Evolutionary conservation across 805 yeast species (phyloP), one percentile per base, ranked within the genome.

Genomic region (Pichia sporocuriosa): DNA sequence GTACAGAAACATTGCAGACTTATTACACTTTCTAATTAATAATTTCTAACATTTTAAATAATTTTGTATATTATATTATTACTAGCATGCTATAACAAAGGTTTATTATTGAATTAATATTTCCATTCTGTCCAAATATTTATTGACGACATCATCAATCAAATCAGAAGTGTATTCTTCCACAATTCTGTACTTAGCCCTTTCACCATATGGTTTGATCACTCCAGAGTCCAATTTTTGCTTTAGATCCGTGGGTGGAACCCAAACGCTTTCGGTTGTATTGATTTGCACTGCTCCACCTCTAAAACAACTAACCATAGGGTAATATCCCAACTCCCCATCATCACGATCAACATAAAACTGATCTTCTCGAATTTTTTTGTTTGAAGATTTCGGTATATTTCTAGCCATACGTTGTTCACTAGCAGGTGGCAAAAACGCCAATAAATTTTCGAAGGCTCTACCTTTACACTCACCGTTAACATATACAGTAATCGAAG

Each of bases 311-410:
- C 95, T 84, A 26, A 86, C 70, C 66, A 88, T 85, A 1, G 98
- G 97, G 62, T 80, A 93, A 58, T 93, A 93, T 0, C 97, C 98
- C 41, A 87, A 63, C 32, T 77, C 66, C 0, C 95, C 95, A 57
- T 93, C 96, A 57, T 93, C 94, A 12, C 53, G 75, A 54, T 57
- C 68, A 51, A 54, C 46, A 9, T 41, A 40, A 30, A 58, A 50
- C 4, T 37, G 31, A 9, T 44, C 42, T 4, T 40, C 29, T 27
- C 15, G 19, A 5, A 24, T 35, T 17, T 25, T 39, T 19, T 35
- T 39, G 10, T 38, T 27, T 4, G 37, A 17, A 9, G 26, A 27
- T 15, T 6, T 16, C 11, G 4, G 17, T 15, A 26, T 22, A 6
- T 25, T 44, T 24, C 19, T 35, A 15, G 44, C 46, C 40, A 58